phyloP scores from a whole-genome alignment of 140 eudicot genomes.

The Bidens hawaiensis region DNA sequence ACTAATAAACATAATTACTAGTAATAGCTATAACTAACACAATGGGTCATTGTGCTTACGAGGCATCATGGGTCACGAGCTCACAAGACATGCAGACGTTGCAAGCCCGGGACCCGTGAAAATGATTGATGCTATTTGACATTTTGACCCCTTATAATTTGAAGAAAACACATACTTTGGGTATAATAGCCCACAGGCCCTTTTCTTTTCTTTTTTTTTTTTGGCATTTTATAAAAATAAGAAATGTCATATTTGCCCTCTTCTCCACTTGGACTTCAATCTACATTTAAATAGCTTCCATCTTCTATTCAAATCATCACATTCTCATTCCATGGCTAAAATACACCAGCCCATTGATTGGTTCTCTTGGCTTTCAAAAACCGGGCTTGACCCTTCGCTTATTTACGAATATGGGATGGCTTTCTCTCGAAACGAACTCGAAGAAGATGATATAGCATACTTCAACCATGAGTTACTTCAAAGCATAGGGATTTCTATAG shows the following conservation, averaged over 20 bases:
- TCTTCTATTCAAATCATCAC: constrained; percentile 9
- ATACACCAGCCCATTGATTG: constrained; percentile 61
- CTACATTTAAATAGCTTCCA: constrained; percentile 11
- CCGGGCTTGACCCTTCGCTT: constrained; percentile 75
- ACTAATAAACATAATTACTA: too few species aligned
- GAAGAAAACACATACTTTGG: not conserved
- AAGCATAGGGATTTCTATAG: constrained; percentile 87
- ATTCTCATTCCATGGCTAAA: constrained; percentile 18
- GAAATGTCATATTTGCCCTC: constrained; percentile 21
- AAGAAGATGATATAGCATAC: constrained; percentile 66
- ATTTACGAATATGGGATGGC: constrained; percentile 65
- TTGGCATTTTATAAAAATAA: not conserved
- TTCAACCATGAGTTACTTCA: constrained; percentile 89
- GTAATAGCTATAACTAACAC: too few species aligned
- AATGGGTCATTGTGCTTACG: too few species aligned
- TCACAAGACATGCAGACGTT: too few species aligned
- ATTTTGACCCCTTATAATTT: not conserved
- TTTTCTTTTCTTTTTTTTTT: constrained; percentile 9
- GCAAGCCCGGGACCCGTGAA: not conserved
- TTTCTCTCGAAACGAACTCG: constrained; percentile 78
- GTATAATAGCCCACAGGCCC: not conserved
- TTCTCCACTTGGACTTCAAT: not conserved
- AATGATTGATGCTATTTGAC: not conserved
- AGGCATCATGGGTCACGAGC: too few species aligned
- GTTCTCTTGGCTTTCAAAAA: constrained; percentile 87